Evolutionary conservation across 176 grass and related monocot genomes (phyloP).

Genomic region (Bromus sterilis): DNA sequence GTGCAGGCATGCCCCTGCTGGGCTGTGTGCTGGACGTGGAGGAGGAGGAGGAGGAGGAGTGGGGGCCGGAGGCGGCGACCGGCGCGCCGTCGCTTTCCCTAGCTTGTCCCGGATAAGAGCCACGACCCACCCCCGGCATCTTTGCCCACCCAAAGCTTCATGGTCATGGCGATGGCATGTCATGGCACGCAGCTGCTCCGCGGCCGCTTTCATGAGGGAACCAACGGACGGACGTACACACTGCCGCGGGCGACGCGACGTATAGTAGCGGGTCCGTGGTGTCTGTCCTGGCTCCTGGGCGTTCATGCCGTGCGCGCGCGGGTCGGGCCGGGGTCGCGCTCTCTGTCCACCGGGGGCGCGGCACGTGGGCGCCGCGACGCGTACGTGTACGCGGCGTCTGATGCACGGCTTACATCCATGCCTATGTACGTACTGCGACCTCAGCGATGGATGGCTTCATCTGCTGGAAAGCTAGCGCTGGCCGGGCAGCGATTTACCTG

Average conservation of each 20-base stretch:
- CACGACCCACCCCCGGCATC: neutral
- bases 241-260: neutral
- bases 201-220: neutral
- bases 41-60: neutral
- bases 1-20: neutral
- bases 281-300: neutral
- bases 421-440: too few relatives aligned
- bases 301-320: neutral
- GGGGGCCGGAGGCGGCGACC: neutral
- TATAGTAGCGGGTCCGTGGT: neutral
- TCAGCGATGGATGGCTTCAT: neutral
- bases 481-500: neutral
- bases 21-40: too few relatives aligned
- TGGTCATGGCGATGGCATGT: too few relatives aligned
- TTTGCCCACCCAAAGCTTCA: neutral
- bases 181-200: neutral
- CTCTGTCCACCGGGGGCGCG: neutral
- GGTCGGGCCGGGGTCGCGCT: neutral
- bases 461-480: neutral
- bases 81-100: conserved; percentile 33
- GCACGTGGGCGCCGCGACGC: conserved; percentile 9
- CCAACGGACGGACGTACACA: neutral
- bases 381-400: neutral
- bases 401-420: neutral
- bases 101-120: neutral